Evolutionary conservation across 306 rosid genomes (phyloP), one percentile per base, ranked within the genome.

Genomic region (Dicorynia guianensis): DNA sequence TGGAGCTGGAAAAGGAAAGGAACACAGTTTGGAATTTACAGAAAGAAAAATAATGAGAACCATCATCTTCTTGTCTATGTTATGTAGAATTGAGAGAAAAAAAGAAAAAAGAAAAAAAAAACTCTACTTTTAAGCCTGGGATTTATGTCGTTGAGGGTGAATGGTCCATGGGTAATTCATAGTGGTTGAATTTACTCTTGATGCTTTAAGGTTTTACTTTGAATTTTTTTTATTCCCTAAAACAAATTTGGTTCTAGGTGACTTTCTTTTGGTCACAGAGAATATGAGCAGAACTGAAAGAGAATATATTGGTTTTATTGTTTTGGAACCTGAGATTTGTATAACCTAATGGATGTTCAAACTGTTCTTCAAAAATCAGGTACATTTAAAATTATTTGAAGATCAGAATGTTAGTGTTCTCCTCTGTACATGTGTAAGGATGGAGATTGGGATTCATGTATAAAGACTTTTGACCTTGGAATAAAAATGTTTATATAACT

Each of bases 201-300:
- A 58, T 58, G 44, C 54, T 20, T 17, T 60, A 17, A 46, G 34
- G 53, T 44, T 58, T 58, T 58, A 6, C 14, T 53, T 73, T 34
- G 4, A 11, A 14, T n/a, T 39, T 8, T 0, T 0, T 63, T 25
- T 11, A 4, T 59, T 59, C 20, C 14, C 17, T 59, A 43, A 0
- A 39, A 3, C 30, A 39, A 62, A 49, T 48, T 61, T 13, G 47
- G 50, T 13, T 61, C 19, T 60, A 5, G 38, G 17, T 48, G 9
- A 47, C 17, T 14, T 60, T 44, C 2, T 18, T 56, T 59, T 44
- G 67, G 57, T 30, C 30, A 36, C 68, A 44, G 68, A 60, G 19
- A 72, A 38, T 53, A 67, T 71, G 58, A 39, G 34, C 7, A n/a
- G 35, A 47, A 72, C 48, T 59, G 38, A 59, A 59, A 25, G 76